phyloP scores from a whole-genome alignment of 192 early-diverging fungal genomes.

The Coemansia asiatica region DNA sequence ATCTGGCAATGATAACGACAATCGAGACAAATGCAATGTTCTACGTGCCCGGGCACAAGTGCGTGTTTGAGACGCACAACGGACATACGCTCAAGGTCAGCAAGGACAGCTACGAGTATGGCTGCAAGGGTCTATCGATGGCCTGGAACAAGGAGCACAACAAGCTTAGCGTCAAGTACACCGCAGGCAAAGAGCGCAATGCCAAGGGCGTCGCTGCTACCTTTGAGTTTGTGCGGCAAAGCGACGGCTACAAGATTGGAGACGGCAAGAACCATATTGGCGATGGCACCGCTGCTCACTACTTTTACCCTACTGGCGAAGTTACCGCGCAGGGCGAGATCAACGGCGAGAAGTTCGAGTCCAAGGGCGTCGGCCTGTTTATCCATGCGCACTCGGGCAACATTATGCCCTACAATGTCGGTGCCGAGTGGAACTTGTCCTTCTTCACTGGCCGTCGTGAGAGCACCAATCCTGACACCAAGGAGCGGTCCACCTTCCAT shows the following conservation, averaged over 20 bases:
- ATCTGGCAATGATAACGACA: constrained; percentile 68
- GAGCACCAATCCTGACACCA: constrained; percentile 60
- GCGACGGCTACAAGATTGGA: constrained; percentile 78
- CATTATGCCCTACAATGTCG: constrained; percentile 82
- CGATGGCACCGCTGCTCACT: constrained; percentile 64
- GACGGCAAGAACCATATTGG: constrained; percentile 80
- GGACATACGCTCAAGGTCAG: constrained; percentile 71
- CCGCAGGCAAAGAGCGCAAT: constrained; percentile 55
- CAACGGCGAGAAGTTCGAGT: constrained; percentile 62
- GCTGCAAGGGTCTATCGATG: constrained; percentile 75
- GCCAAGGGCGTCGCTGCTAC: constrained; percentile 65
- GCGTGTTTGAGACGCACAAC: constrained; percentile 71
- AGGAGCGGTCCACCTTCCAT: constrained; percentile 32
- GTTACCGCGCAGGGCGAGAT: constrained; percentile 73
- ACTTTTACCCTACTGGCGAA: constrained; percentile 79
- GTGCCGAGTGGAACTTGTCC: constrained; percentile 81
- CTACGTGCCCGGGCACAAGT: constrained; percentile 63
- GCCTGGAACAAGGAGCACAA: constrained; percentile 54
- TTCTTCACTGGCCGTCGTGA: constrained; percentile 71
- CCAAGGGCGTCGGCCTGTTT: constrained; percentile 71
- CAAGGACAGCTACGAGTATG: constrained; percentile 70
- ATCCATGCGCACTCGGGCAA: constrained; percentile 80
- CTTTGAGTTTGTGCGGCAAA: constrained; percentile 66
- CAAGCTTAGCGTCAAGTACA: constrained; percentile 45
- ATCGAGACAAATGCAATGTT: constrained; percentile 76